These are phyloP conservation scores for Hansenula sp. DNA, from an alignment of 1,139 yeast genomes.

Conservation along the genomic window DNA sequence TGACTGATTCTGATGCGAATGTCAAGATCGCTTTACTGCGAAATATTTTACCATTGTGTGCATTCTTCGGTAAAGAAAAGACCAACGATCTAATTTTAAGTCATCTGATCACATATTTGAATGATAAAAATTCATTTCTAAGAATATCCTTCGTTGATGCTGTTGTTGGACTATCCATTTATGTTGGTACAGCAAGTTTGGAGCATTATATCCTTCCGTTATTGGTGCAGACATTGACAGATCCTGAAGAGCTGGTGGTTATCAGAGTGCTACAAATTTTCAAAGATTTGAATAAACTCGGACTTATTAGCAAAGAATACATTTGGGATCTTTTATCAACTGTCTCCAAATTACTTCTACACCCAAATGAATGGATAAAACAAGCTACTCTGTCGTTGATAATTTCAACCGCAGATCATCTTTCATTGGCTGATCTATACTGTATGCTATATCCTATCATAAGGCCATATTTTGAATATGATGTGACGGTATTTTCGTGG, in stretches of 20 bases:
- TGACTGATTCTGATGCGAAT: conserved; percentile 64
- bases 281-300: conserved; percentile 49
- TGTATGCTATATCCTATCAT: conserved; percentile 82
- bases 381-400: conserved; percentile 63
- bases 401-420: conserved; percentile 55
- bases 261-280: conserved; percentile 72
- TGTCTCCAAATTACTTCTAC: conserved; percentile 55
- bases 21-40: conserved; percentile 70
- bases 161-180: conserved; percentile 75
- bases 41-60: conserved; percentile 71
- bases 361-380: conserved; percentile 87
- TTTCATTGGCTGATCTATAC: conserved; percentile 73
- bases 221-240: conserved; percentile 75
- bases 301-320: conserved; percentile 43
- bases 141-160: conserved; percentile 70
- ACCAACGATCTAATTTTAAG: conserved; percentile 86
- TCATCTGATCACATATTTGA: conserved; percentile 86
- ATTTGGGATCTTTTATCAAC: conserved; percentile 49
- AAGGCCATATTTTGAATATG: conserved; percentile 74
- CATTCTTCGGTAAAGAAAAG: conserved; percentile 80
- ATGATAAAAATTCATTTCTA: conserved; percentile 68
- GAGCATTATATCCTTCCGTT: conserved; percentile 89
- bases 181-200: conserved; percentile 74
- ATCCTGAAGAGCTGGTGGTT: conserved; percentile 80
- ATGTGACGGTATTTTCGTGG: conserved; percentile 65